Evolutionary conservation across 106 monocot species (phyloP).

Genomic region (Acanthochlamys bracteata): DNA sequence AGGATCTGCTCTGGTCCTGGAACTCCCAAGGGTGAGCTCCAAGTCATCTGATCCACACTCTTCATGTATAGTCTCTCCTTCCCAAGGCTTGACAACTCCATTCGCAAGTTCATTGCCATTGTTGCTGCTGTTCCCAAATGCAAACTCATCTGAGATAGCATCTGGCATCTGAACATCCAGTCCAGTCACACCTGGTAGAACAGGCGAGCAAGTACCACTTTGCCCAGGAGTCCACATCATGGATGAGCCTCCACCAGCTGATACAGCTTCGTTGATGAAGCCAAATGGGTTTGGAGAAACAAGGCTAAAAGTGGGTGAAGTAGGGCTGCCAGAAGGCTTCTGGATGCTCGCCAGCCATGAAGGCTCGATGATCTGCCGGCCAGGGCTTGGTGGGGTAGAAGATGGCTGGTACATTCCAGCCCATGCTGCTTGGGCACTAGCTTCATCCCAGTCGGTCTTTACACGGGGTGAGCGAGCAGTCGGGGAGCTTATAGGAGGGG

Average conservation of each 20-base stretch:
- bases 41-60: conserved; percentile 42
- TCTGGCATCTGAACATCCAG: conserved; percentile 26
- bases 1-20: conserved; percentile 26
- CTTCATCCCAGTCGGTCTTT: conserved; percentile 30
- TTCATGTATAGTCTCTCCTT: conserved; percentile 68
- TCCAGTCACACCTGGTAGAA: conserved; percentile 8
- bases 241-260: conserved; percentile 21
- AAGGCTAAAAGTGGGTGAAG: conserved; percentile 50
- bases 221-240: conserved; percentile 45
- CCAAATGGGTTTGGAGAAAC: conserved; percentile 42
- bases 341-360: conserved; percentile 23
- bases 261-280: conserved; percentile 24
- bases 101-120: conserved; percentile 9
- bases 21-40: conserved; percentile 60
- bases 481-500: conserved; percentile 56
- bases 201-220: conserved; percentile 41
- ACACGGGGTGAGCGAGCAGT: conserved; percentile 38
- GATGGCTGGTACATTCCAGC: conserved; percentile 19
- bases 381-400: conserved; percentile 45
- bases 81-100: conserved; percentile 55
- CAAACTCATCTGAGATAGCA: conserved; percentile 40
- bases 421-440: conserved; percentile 22
- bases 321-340: conserved; percentile 13
- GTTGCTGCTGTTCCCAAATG: conserved; percentile 48
- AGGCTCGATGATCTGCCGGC: conserved; percentile 16